A percentile compares a stretch with the other conserved stretches of the same genome.
Conservation (phyloP, 345 rosid species). For the Populus euphratica region DNA sequence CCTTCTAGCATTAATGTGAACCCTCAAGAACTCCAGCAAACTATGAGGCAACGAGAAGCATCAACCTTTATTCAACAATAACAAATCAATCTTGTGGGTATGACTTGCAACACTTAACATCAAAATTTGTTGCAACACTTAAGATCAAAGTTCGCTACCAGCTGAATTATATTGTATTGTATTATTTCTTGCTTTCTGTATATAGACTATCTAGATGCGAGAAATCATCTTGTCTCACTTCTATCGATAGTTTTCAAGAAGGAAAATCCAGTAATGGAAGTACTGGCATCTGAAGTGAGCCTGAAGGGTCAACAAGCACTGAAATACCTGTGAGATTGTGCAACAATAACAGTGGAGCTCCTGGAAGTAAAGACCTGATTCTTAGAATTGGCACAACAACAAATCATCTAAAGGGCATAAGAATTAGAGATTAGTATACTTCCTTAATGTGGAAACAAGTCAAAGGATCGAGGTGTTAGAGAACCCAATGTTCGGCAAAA, state of each 20-base stretch:
- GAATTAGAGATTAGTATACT: not conserved
- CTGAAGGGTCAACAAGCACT: not conserved
- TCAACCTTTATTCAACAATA: not conserved
- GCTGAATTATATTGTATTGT: not conserved
- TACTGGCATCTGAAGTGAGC: not conserved
- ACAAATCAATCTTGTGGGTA: not conserved
- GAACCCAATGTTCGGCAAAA: not conserved
- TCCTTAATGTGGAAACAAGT: not conserved
- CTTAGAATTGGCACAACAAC: not conserved
- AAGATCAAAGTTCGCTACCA: not conserved
- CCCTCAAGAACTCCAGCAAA: not conserved
- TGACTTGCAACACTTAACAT: not conserved
- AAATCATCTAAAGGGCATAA: not conserved
- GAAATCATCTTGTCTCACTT: not conserved
- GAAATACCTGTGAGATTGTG: not conserved
- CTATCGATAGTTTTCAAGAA: not conserved
- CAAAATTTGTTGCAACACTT: too few species aligned
- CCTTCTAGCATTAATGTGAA: not conserved
- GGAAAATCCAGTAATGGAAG: not conserved
- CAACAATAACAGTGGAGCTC: not conserved
- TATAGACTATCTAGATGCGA: not conserved
- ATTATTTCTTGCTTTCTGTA: not conserved
- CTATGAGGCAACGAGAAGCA: not conserved
- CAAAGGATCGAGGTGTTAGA: not conserved
- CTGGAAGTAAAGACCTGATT: not conserved